Conservation (phyloP, 2,329 filamentous ascomycete species). For the Fusarium chuoi region DNA sequence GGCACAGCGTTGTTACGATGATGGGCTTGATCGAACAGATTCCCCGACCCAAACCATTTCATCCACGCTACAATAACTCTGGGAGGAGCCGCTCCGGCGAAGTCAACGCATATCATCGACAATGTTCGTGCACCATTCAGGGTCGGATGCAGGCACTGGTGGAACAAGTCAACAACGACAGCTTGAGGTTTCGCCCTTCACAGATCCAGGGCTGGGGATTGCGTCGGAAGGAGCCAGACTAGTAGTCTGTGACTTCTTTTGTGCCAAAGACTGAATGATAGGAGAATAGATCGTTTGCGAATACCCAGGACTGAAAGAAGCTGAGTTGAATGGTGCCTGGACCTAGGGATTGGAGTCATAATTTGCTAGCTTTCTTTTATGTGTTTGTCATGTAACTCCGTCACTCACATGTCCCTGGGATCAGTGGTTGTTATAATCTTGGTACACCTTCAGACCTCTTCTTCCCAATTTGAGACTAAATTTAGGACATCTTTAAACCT, state of each 20-base stretch:
- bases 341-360: neutral
- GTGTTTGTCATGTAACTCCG: neutral
- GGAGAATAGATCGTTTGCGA: fast-evolving
- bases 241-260: fast-evolving
- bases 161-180: too few species aligned
- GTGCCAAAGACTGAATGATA: fast-evolving
- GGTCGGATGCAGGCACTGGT: neutral
- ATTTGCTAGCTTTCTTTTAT: neutral
- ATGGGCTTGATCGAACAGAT: fast-evolving
- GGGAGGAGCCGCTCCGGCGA: fast-evolving
- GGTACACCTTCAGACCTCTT: too few species aligned
- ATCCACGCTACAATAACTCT: fast-evolving
- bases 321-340: neutral
- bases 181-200: neutral
- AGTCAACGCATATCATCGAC: fast-evolving
- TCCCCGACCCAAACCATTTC: neutral
- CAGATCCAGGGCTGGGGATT: neutral
- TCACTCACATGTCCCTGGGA: too few species aligned
- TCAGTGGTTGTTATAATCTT: fast-evolving
- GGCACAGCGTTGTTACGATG: fast-evolving
- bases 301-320: neutral
- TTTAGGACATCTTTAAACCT: too few species aligned
- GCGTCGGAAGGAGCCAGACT: neutral
- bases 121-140: neutral
- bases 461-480: neutral